These are phyloP conservation scores for Saccharomycopsis javanensis DNA, from an alignment of 805 yeast species.

Conservation along the genomic window DNA sequence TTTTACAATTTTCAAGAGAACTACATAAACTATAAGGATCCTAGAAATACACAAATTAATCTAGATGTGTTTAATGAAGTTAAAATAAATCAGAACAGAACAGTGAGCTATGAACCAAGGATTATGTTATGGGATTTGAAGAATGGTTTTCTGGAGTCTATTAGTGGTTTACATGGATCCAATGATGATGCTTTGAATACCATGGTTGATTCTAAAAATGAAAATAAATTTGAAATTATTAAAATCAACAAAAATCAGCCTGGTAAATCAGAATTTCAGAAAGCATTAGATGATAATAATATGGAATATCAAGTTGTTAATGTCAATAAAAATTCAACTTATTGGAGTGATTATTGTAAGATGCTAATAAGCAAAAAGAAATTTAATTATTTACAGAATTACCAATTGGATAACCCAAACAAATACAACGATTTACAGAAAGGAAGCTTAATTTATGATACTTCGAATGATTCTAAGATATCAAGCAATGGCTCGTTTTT, in stretches of 20 bases:
- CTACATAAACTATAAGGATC: conserved; percentile 41
- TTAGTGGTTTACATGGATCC: conserved; percentile 29
- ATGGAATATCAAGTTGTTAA: conserved; percentile 21
- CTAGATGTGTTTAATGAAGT: conserved; percentile 40
- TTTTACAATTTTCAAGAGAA: conserved; percentile 74
- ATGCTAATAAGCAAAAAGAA: conserved; percentile 57
- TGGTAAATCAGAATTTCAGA: conserved; percentile 51
- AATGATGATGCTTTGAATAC: conserved; percentile 25
- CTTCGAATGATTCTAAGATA: conserved; percentile 5
- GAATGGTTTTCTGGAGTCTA: conserved; percentile 68
- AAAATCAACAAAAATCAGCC: conserved; percentile 28
- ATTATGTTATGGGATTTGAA: conserved; percentile 70
- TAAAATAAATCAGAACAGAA: conserved; percentile 29
- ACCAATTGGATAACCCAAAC: conserved; percentile 41
- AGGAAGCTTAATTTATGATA: conserved; percentile 23
- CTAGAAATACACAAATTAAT: conserved; percentile 26
- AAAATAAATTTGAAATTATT: conserved; percentile 18
- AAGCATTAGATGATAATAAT: conserved; percentile 40
- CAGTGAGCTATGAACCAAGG: conserved; percentile 69
- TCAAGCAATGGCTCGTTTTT: conserved; percentile 31
- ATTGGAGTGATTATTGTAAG: conserved; percentile 76
- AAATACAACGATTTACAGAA: conserved; percentile 20
- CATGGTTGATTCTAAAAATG: conserved; percentile 31
- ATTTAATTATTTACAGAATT: conserved; percentile 44
- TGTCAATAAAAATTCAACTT: conserved; percentile 34